These are phyloP conservation scores for Striga asiatica DNA, from an alignment of 257 asterid species.

Conservation along the genomic window DNA sequence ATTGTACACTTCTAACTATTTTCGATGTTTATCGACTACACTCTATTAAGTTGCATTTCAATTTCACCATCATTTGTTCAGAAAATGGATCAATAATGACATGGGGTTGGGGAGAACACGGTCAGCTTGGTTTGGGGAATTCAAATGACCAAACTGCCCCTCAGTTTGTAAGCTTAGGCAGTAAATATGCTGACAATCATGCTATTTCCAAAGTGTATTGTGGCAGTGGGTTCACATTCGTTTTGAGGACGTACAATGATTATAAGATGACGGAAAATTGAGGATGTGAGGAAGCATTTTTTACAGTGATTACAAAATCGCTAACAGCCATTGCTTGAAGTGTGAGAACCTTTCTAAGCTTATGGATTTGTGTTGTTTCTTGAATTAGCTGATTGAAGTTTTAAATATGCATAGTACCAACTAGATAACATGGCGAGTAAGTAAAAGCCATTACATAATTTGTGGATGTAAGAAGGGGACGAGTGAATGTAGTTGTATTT, in stretches of 20 bases:
- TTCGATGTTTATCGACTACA: neutral
- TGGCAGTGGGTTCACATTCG: conserved; percentile 84
- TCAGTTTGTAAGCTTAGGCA: conserved; percentile 30
- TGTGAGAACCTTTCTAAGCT: too few species aligned
- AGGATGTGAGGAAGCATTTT: neutral
- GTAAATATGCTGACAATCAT: conserved; percentile 5
- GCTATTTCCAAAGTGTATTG: conserved; percentile 44
- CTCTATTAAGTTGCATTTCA: neutral
- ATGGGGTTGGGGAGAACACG: conserved; percentile 99
- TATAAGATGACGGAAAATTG: neutral
- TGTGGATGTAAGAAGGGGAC: too few species aligned
- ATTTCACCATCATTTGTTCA: conserved; percentile 13
- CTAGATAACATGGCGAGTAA: too few species aligned
- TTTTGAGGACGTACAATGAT: conserved; percentile 21
- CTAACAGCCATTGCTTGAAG: too few species aligned
- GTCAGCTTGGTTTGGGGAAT: conserved; percentile 85
- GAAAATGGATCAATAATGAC: conserved; percentile 63
- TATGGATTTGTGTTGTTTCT: too few species aligned
- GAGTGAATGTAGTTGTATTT: too few species aligned
- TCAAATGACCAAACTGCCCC: conserved; percentile 44
- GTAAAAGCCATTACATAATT: too few species aligned
- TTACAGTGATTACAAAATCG: too few species aligned
- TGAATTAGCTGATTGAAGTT: too few species aligned
- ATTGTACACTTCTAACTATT: neutral
- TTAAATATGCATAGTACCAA: too few species aligned